These are phyloP conservation scores for Yamadazyma pseudoaaseri DNA, from an alignment of 1,139 yeast species.

Conservation along the genomic window DNA sequence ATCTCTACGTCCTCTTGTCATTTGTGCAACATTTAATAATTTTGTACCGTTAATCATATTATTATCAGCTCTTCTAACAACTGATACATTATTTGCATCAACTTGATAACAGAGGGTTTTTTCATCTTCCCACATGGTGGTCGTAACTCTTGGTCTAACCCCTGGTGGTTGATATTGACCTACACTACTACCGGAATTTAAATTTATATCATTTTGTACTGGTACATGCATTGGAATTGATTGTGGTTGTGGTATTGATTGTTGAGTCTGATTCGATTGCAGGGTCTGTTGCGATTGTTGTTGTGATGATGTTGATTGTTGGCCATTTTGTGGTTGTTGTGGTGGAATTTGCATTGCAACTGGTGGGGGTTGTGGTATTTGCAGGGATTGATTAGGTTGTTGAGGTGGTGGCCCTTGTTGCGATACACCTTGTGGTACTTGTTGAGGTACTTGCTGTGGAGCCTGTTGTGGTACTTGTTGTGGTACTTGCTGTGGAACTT, in stretches of 20 bases:
- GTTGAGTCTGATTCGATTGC: not conserved
- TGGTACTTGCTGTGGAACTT: constrained; percentile 12
- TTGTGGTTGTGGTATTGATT: constrained; percentile 3
- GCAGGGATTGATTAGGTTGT: constrained; percentile 17
- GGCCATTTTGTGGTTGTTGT: constrained; percentile 6
- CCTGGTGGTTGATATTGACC: constrained; percentile 54
- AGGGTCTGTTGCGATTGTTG: constrained; percentile 1
- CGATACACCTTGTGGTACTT: constrained; percentile 15
- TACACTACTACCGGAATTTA: constrained; percentile 26
- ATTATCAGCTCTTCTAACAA: constrained; percentile 88
- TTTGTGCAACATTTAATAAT: constrained; percentile 53
- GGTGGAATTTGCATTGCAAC: constrained; percentile 2
- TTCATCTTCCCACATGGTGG: constrained; percentile 98
- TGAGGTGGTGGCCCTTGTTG: constrained; percentile 10
- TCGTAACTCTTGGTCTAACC: constrained; percentile 81
- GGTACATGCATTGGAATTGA: constrained; percentile 1
- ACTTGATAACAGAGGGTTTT: constrained; percentile 93
- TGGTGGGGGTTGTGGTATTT: constrained; percentile 11
- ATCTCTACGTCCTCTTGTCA: constrained; percentile 58
- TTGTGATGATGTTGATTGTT: constrained; percentile 3
- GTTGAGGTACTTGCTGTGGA: constrained; percentile 15
- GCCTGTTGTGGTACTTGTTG: constrained; percentile 18
- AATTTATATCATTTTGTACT: constrained; percentile 2
- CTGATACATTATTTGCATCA: constrained; percentile 87
- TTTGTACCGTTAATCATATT: constrained; percentile 97